These are phyloP conservation scores for Apiotrichum siamense DNA, from an alignment of 1,284 basidiomycete genomes.

Conservation along the genomic window DNA sequence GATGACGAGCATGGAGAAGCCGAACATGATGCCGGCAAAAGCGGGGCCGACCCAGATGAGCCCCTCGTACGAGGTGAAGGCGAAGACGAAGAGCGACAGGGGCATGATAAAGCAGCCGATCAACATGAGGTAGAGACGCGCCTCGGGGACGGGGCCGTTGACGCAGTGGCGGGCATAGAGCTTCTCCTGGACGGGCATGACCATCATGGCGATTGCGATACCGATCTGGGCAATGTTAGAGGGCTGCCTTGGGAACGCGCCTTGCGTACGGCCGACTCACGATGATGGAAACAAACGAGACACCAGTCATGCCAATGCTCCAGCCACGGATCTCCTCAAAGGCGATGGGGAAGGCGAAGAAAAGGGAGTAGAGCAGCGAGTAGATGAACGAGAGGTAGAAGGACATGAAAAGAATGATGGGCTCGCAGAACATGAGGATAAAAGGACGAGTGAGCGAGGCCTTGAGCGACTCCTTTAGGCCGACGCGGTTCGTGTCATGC, in stretches of 20 bases:
- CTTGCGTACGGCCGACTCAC: constrained; percentile 23
- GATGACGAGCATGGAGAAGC: constrained; percentile 38
- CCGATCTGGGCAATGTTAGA: constrained; percentile 22
- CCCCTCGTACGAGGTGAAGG: constrained; percentile 34
- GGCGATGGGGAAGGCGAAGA: constrained; percentile 44
- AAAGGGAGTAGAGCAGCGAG: constrained; percentile 40
- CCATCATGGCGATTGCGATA: constrained; percentile 29
- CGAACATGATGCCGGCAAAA: constrained; percentile 31
- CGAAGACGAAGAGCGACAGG: constrained; percentile 47
- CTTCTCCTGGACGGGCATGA: constrained; percentile 37
- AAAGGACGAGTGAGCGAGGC: constrained; percentile 46
- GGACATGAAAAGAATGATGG: constrained; percentile 48
- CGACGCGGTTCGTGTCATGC: constrained; percentile 30
- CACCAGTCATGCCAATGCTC: constrained; percentile 41
- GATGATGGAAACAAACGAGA: constrained; percentile 42
- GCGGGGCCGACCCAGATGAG: constrained; percentile 39
- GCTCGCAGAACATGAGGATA: constrained; percentile 46
- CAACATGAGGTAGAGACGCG: constrained; percentile 37
- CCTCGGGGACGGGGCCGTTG: constrained; percentile 27
- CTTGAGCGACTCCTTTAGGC: constrained; percentile 38
- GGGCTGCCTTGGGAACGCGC: not conserved
- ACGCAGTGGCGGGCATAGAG: constrained; percentile 29
- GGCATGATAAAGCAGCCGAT: constrained; percentile 38
- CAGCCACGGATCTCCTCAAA: constrained; percentile 45
- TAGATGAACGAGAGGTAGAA: constrained; percentile 51